Conservation (phyloP, 106 monocot species). For the Phalaenopsis aphrodite region DNA sequence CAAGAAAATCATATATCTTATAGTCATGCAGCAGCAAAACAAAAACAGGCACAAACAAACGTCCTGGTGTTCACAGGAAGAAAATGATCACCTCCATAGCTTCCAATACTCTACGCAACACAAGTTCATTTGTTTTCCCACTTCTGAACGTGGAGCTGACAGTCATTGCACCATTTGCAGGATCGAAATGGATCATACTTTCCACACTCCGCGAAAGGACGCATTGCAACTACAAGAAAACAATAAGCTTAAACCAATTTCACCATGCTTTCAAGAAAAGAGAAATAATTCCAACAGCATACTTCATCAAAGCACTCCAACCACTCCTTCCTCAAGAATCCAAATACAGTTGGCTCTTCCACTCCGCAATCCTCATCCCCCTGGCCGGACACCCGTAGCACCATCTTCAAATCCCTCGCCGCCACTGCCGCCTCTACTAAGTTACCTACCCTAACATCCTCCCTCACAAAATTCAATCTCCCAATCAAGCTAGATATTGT, state of each 20-base stretch:
- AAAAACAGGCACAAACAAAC: neutral
- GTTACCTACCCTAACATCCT: conserved; percentile 28
- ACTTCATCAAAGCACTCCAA: conserved; percentile 71
- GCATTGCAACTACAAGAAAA: conserved; percentile 53
- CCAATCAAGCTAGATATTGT: conserved; percentile 23
- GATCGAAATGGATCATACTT: conserved; percentile 41
- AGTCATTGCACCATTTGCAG: conserved; percentile 32
- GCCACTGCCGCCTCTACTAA: conserved; percentile 46
- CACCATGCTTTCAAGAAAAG: neutral
- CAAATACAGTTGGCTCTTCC: conserved; percentile 49
- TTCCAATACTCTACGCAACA: conserved; percentile 46
- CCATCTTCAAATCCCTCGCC: conserved; percentile 40
- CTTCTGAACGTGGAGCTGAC: conserved; percentile 26
- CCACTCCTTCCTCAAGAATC: conserved; percentile 66
- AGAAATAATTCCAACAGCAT: neutral
- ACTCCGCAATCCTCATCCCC: conserved; percentile 6
- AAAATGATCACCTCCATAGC: conserved; percentile 67
- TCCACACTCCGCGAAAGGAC: conserved; percentile 47
- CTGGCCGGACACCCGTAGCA: conserved; percentile 18
- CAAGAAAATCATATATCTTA: neutral
- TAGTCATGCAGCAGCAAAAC: neutral
- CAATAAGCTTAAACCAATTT: neutral
- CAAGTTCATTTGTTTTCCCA: conserved; percentile 11
- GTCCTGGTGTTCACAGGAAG: neutral
- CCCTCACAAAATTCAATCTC: conserved; percentile 31